Conservation (phyloP, 768 basidiomycete species). For the Suillus placidus region DNA sequence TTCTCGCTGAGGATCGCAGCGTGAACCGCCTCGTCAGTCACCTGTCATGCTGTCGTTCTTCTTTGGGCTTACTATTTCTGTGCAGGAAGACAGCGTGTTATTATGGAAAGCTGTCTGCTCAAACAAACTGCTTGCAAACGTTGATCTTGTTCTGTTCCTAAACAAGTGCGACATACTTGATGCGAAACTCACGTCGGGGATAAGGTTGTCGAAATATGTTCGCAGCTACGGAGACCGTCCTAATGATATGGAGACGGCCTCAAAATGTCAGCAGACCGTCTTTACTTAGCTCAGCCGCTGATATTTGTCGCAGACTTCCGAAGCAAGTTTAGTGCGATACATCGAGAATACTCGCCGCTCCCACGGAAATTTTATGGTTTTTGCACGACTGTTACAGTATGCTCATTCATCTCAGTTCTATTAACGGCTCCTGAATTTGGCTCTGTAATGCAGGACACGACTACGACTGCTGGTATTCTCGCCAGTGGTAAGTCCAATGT, state of each 20-base stretch:
- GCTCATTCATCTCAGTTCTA: conserved; percentile 17
- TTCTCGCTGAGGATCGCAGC: conserved; percentile 51
- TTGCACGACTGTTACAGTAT: conserved; percentile 73
- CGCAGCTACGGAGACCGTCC: conserved; percentile 69
- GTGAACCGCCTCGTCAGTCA: conserved; percentile 51
- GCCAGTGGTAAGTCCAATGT: conserved; percentile 59
- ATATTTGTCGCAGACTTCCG: conserved; percentile 53
- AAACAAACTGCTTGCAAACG: conserved; percentile 69
- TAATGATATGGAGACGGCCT: conserved; percentile 70
- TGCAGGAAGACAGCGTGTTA: conserved; percentile 74
- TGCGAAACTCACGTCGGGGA: conserved; percentile 64
- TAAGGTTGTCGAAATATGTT: conserved; percentile 67
- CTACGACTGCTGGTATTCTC: conserved; percentile 75
- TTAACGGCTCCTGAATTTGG: conserved; percentile 1
- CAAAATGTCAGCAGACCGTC: conserved; percentile 54
- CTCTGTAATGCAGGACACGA: conserved; percentile 52
- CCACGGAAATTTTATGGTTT: conserved; percentile 80
- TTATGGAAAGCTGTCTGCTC: conserved; percentile 75
- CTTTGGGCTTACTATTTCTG: background rate
- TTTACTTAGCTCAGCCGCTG: background rate
- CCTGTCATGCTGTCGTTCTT: background rate
- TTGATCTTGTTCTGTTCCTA: conserved; percentile 77
- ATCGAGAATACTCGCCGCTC: conserved; percentile 72
- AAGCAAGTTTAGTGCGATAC: conserved; percentile 74
- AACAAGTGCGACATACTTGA: conserved; percentile 82